A percentile compares a stretch with the other conserved stretches of the same genome.
Evolutionary conservation across 2,329 filamentous ascomycete genomes (phyloP).

Genomic region (Bipolaris sorokiniana): DNA sequence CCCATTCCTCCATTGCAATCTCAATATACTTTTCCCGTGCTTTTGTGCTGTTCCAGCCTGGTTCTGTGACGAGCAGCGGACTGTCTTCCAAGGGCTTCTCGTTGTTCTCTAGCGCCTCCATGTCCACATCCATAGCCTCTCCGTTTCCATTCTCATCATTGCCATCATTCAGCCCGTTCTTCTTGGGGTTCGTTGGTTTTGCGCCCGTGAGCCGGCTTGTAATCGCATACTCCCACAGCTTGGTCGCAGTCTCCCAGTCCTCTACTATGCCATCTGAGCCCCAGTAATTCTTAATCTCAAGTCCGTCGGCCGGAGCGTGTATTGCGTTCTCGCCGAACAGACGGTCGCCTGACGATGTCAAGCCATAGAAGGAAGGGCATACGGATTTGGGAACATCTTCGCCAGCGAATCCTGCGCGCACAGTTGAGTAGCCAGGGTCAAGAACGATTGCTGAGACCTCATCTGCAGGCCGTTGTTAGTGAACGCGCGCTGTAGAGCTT

Average conservation of each 20-base stretch:
- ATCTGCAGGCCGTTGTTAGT: conserved; percentile 62
- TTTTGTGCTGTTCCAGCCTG: conserved; percentile 88
- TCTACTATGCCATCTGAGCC: conserved; percentile 86
- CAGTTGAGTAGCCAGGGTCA: conserved; percentile 89
- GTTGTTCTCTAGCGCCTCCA: conserved; percentile 66
- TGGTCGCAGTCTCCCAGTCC: conserved; percentile 91
- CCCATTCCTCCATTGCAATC: conserved; percentile 97
- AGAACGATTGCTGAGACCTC: conserved; percentile 97
- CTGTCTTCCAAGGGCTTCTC: conserved; percentile 84
- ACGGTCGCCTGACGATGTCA: conserved; percentile 57
- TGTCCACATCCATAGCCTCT: conserved; percentile 60
- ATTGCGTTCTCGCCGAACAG: conserved; percentile 92
- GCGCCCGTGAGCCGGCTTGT: conserved; percentile 84
- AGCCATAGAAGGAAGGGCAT: conserved; percentile 86
- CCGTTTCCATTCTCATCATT: conserved; percentile 70
- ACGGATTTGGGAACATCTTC: conserved; percentile 97
- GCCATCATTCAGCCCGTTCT: conserved; percentile 80
- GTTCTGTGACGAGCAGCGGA: conserved; percentile 91
- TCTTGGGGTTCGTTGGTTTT: conserved; percentile 70
- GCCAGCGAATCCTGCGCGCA: conserved; percentile 93
- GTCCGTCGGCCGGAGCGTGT: conserved; percentile 72
- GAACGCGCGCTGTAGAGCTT: conserved; percentile 10
- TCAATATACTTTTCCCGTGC: conserved; percentile 93
- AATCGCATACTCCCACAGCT: conserved; percentile 91
- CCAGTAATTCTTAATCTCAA: conserved; percentile 93